Percentiles rank a stretch among this genome's conserved stretches.
phyloP scores from a whole-genome alignment of 1,284 basidiomycete genomes.

The Ustilago loliicola region DNA sequence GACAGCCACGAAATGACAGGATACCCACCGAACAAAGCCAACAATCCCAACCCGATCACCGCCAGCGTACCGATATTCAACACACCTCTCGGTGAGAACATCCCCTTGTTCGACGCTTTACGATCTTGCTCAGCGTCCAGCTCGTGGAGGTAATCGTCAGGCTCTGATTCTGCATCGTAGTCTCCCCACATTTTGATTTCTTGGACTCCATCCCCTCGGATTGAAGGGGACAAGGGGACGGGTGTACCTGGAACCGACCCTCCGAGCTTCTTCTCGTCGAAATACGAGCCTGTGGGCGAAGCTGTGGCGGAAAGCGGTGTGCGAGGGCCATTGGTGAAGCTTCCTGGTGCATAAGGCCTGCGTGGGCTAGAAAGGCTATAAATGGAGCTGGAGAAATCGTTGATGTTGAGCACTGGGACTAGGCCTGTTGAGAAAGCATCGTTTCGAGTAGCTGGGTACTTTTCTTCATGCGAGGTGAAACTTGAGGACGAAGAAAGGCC shows the following conservation, averaged over 20 bases:
- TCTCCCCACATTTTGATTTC: conserved; percentile 46
- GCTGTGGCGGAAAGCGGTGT: conserved; percentile 33
- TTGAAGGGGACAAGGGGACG: conserved; percentile 14
- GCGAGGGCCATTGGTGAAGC: conserved; percentile 34
- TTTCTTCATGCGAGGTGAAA: conserved; percentile 30
- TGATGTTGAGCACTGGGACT: conserved; percentile 37
- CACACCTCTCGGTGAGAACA: conserved; percentile 35
- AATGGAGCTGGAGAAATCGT: conserved; percentile 28
- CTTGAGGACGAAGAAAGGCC: conserved; percentile 25
- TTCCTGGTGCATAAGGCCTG: conserved; percentile 41
- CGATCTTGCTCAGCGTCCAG: conserved; percentile 49
- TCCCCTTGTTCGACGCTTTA: conserved; percentile 3
- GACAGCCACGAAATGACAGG: conserved; percentile 49
- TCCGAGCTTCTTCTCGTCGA: conserved; percentile 40
- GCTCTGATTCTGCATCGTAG: conserved; percentile 33
- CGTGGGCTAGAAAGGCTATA: conserved; percentile 20
- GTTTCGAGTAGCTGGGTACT: conserved; percentile 25
- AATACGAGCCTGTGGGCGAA: conserved; percentile 18
- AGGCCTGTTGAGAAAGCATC: conserved; percentile 35
- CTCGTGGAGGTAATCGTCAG: conserved; percentile 42
- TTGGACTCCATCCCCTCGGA: conserved; percentile 2
- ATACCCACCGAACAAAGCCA: conserved; percentile 55
- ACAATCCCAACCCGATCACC: conserved; percentile 38
- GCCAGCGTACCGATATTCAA: conserved; percentile 51
- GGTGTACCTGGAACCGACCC: conserved; percentile 4